Conservation (phyloP, 441 rosid species). For the Sinapis alba region DNA sequence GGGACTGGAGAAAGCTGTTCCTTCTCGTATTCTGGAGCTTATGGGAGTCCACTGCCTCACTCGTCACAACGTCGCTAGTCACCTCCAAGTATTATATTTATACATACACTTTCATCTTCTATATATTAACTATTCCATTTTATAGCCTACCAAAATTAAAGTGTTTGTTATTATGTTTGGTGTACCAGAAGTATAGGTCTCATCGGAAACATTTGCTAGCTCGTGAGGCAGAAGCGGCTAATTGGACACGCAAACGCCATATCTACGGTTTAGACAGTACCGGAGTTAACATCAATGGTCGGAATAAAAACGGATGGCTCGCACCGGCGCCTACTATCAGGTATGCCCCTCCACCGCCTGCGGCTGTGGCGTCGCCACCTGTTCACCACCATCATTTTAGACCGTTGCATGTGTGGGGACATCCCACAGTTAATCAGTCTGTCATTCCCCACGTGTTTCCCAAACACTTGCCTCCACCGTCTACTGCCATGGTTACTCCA, state of each 20-base stretch:
- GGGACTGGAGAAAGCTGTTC: constrained; percentile 96
- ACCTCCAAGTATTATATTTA: constrained; percentile 69
- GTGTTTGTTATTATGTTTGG: not conserved
- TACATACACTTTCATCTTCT: not conserved
- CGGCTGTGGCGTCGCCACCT: not conserved
- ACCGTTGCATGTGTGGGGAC: constrained; percentile 97
- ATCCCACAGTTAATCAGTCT: constrained; percentile 54
- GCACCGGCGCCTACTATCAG: constrained; percentile 74
- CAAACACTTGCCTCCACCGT: constrained; percentile 51
- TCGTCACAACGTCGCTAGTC: constrained; percentile 96
- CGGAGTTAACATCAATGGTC: constrained; percentile 34
- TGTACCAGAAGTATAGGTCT: constrained; percentile 73
- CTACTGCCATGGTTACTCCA: constrained; percentile 41
- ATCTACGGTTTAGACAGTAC: constrained; percentile 49
- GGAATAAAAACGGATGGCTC: constrained; percentile 54
- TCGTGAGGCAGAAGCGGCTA: constrained; percentile 87
- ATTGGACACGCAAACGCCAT: constrained; percentile 77
- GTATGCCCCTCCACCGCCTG: constrained; percentile 46
- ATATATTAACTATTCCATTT: not conserved
- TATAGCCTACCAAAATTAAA: not conserved
- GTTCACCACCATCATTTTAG: constrained; percentile 46
- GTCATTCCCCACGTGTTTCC: constrained; percentile 53
- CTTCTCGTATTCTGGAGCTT: constrained; percentile 85
- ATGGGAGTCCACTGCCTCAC: constrained; percentile 96
- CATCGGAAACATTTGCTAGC: constrained; percentile 85